Evolutionary conservation across 345 rosid species (phyloP), one percentile per base, ranked within the genome.

Genomic region (Gossypium rotundifolium): DNA sequence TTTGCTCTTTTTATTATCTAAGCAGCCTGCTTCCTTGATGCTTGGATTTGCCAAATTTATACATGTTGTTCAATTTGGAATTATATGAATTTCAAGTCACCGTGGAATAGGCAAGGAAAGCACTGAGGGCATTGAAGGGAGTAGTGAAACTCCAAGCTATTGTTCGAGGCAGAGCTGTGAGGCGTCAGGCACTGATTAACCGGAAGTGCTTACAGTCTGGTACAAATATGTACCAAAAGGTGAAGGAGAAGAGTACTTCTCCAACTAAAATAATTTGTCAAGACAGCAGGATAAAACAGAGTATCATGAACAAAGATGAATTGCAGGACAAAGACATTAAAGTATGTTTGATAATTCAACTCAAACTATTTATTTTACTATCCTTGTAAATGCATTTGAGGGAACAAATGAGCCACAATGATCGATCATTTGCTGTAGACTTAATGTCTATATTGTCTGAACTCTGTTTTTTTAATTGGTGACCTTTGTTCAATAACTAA

Each of bases 111-210:
- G 98, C 97, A 0, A 92, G 91, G 85, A 94, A 91, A 85, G 98
- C 98, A 2, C 81, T 94, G 68, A 77, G 92, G 13, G 98, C 97
- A 27, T 72, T 94, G 23, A 91, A 88, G 78, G 98, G 95, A 74
- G 64, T 92, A 11, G 97, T 92, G 80, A 89, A 80, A 87, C 92
- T 94, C 54, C 98, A 94, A 87, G 97, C 97, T 18, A 83, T 92
- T 62, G 89, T 82, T 40, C 92, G 97, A 13, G 98, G 97, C 11
- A 75, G 78, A 81, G 89, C 87, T 44, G 92, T 85, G 69, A 87
- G 98, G 68, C 83, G 89, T 61, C 79, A 79, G 65, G 29, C 76
- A 38, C 60, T 65, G 48, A 48, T n/a, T 71, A 72, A 48, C 23
- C 2, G 78, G 75, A 85, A 85, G 67, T 67, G 48, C 76, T 80